phyloP scores from a whole-genome alignment of 2,329 filamentous ascomycete species.

The Exophiala calicioides region DNA sequence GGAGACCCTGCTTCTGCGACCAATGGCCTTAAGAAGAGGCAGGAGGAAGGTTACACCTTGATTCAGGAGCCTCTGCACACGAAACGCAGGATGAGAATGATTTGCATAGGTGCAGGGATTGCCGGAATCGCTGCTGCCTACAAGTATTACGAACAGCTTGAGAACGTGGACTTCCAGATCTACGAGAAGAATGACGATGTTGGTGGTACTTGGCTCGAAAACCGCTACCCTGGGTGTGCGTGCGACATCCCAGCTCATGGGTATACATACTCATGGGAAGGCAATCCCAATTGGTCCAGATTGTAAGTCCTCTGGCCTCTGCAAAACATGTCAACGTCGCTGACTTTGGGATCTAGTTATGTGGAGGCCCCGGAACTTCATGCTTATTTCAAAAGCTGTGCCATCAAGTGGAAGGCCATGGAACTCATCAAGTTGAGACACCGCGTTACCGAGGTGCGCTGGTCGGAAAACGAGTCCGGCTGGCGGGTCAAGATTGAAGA shows the following conservation, averaged over 20 bases:
- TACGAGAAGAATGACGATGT: constrained; percentile 33
- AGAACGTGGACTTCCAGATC: constrained; percentile 21
- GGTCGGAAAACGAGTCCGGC: constrained; percentile 48
- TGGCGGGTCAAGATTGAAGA: constrained; percentile 33
- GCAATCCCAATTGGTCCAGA: constrained; percentile 69
- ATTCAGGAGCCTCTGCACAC: neutral
- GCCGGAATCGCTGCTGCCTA: constrained; percentile 44
- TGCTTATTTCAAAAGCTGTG: constrained; percentile 20
- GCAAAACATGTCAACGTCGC: too few species aligned
- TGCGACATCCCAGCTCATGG: constrained; percentile 49
- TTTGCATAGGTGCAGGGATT: constrained; percentile 43
- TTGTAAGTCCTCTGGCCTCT: constrained; percentile 36
- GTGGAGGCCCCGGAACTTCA: constrained; percentile 17
- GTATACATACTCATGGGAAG: constrained; percentile 68
- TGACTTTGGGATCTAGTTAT: constrained; percentile 58
- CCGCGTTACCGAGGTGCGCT: constrained; percentile 53
- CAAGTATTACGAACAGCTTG: constrained; percentile 19
- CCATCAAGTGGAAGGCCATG: constrained; percentile 42
- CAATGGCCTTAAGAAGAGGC: too few species aligned
- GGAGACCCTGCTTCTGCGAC: too few species aligned
- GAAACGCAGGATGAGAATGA: constrained; percentile 25
- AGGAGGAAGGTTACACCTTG: neutral
- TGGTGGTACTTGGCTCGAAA: constrained; percentile 35
- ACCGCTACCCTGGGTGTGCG: constrained; percentile 24
- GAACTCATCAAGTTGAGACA: constrained; percentile 61